Conservation (phyloP, 306 rosid species). For the Quercus gilva region DNA sequence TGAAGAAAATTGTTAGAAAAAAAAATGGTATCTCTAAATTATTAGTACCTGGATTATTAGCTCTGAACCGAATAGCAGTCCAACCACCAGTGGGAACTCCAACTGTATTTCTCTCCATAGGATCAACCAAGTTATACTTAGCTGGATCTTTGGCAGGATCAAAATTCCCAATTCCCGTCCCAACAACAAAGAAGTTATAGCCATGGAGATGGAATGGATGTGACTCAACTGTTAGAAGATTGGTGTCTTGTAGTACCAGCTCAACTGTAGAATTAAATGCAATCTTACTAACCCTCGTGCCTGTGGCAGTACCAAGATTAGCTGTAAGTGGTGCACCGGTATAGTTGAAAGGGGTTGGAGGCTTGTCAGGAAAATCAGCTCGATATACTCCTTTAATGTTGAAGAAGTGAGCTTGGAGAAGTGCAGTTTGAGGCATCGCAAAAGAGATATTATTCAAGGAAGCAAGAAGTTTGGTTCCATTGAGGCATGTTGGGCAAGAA, state of each 20-base stretch:
- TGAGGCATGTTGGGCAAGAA: constrained; percentile 62
- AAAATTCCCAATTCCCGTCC: constrained; percentile 74
- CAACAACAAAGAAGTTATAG: constrained; percentile 65
- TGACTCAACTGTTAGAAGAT: constrained; percentile 64
- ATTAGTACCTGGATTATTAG: constrained; percentile 72
- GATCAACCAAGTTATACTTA: constrained; percentile 69
- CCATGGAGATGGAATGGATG: constrained; percentile 85
- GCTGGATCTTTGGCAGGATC: constrained; percentile 69
- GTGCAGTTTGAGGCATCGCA: constrained; percentile 68
- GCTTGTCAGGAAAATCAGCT: constrained; percentile 73
- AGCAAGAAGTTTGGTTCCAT: constrained; percentile 76
- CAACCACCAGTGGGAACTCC: constrained; percentile 87
- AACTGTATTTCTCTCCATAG: constrained; percentile 73
- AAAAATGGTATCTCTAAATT: not conserved
- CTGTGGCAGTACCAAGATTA: constrained; percentile 50
- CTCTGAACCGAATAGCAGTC: constrained; percentile 70
- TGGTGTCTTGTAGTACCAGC: constrained; percentile 70
- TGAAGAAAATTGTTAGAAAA: too few species aligned
- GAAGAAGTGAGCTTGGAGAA: constrained; percentile 84
- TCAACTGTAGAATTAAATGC: constrained; percentile 70
- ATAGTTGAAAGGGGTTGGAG: constrained; percentile 58
- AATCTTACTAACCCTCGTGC: constrained; percentile 66
- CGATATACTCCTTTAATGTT: constrained; percentile 61
- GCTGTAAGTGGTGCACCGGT: constrained; percentile 66
- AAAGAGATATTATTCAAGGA: constrained; percentile 78